Conservation (phyloP, 1,139 yeast species). For the Kluyveromyces marxianus region DNA sequence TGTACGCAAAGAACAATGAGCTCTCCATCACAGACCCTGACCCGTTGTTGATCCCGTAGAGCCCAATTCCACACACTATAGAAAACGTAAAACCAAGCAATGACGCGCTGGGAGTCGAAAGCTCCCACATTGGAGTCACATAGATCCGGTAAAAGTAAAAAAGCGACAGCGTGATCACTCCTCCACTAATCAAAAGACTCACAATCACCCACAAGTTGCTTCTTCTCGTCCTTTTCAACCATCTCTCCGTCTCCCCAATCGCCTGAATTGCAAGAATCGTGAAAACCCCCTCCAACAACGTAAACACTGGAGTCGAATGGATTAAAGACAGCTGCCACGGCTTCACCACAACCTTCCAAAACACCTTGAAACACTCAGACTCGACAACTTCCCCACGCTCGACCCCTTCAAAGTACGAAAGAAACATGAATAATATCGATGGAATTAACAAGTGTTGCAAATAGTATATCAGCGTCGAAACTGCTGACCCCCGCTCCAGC, state of each 20-base stretch:
- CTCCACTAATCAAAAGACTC: slow-evolving; percentile 66
- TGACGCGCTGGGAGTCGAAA: slow-evolving; percentile 70
- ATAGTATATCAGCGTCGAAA: slow-evolving; percentile 44
- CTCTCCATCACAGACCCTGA: slow-evolving; percentile 86
- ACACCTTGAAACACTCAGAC: slow-evolving; percentile 20
- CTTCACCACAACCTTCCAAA: slow-evolving; percentile 29
- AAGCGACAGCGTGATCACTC: slow-evolving; percentile 64
- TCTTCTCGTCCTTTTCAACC: slow-evolving; percentile 40
- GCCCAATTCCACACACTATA: slow-evolving; percentile 61
- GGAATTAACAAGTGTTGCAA: slow-evolving; percentile 80
- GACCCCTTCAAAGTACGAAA: slow-evolving; percentile 43
- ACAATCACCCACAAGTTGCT: slow-evolving; percentile 71
- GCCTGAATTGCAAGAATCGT: slow-evolving; percentile 84
- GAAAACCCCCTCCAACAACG: slow-evolving; percentile 88
- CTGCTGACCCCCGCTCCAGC: slow-evolving; percentile 43
- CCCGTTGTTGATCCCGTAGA: slow-evolving; percentile 70
- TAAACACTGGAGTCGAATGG: slow-evolving; percentile 82
- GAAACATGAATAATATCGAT: slow-evolving; percentile 52
- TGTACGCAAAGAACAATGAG: slow-evolving; percentile 77
- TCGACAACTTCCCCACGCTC: slow-evolving; percentile 13
- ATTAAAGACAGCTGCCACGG: slow-evolving; percentile 67
- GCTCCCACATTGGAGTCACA: slow-evolving; percentile 56
- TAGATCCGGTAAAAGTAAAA: slow-evolving; percentile 80
- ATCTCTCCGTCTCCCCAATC: slow-evolving; percentile 71
- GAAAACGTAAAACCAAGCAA: slow-evolving; percentile 81